Percentiles rank a stretch among this genome's conserved stretches.
Conservation (phyloP, 139 green algal species). For the Micractinium sp. region DNA sequence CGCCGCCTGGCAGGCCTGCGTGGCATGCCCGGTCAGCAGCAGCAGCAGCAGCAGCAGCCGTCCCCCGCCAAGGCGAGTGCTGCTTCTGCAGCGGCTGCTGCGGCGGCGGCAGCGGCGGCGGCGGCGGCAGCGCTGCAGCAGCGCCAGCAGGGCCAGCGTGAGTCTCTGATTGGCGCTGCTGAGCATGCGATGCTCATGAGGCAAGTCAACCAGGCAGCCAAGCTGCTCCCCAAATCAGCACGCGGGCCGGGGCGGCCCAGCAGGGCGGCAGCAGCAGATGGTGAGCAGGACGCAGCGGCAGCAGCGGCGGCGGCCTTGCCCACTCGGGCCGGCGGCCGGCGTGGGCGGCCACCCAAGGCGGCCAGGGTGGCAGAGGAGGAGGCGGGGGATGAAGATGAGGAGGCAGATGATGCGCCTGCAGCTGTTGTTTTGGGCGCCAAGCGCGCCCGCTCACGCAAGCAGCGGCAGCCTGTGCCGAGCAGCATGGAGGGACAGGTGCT, state of each 20-base stretch:
- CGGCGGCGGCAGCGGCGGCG: not conserved
- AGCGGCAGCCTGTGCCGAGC: constrained; percentile 9
- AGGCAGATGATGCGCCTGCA: not conserved
- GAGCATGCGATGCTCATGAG: not conserved
- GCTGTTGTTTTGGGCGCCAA: not conserved
- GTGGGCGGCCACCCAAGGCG: not conserved
- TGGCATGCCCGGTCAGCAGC: no score
- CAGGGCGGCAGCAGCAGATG: not conserved
- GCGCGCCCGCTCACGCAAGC: constrained; percentile 18
- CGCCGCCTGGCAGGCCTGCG: not conserved
- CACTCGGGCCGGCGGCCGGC: not conserved
- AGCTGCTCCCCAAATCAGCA: not conserved
- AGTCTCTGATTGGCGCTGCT: not conserved
- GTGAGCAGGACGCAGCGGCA: not conserved
- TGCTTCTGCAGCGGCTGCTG: not conserved
- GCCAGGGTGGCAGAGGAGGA: not conserved
- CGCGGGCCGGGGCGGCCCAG: not conserved
- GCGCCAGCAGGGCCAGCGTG: not conserved
- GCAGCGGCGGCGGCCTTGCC: not conserved
- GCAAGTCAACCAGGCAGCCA: not conserved
- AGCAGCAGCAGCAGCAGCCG: not conserved
- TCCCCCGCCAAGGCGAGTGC: not conserved
- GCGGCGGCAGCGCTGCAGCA: not conserved
- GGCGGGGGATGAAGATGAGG: not conserved
- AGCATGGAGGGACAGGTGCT: not conserved